Evolutionary conservation across 2,329 filamentous ascomycete genomes (phyloP), one percentile per base, ranked within the genome.

Genomic region (Hypoxylon sp.): DNA sequence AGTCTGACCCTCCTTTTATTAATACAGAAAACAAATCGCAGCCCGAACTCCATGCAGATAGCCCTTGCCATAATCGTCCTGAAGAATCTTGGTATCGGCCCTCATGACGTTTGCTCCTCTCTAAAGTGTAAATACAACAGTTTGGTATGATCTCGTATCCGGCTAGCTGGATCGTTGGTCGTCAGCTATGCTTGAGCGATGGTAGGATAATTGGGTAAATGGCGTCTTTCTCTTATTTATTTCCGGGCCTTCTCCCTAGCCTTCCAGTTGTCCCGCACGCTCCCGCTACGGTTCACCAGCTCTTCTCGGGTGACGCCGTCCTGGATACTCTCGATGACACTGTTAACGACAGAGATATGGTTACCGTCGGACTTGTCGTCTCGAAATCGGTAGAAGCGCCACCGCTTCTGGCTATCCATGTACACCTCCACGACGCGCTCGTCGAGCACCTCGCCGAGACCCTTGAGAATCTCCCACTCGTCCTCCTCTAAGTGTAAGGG

Each of bases 311-410:
- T 89, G 7, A 99, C 91, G 1, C 85, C 86, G 65, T 97, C 91
- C 54, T 85, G 81, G 62, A 99, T 97, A 71, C 90, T 96, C 59
- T 93, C 87, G 51, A 97, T 80, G 3, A 99, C 94, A 68, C 89
- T 95, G 17, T 86, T 78, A 1, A 97, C 90, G 0, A 90, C 93
- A 12, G 78, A 86, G 52, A 89, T 87, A 71, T 97, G 92, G 66
- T 99, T 99, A 0, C 90, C 91, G 61, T 96, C 88, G 19, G 79
- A 77, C 74, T 99, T 99, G 72, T 99, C 94, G 65, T 97, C 92
- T 42, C 94, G 82, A 71, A 97, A 93, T 20, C 92, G 86, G 62
- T 94, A 87, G 69, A 90, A 90, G 50, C 91, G 84, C 94, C 94
- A 99, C 15, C 86, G 78, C 12, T 82, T 82, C 49, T 86, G 71